These are phyloP conservation scores for Trypanosoma theileri DNA, from an alignment of 208 protist genomes.

Conservation along the genomic window DNA sequence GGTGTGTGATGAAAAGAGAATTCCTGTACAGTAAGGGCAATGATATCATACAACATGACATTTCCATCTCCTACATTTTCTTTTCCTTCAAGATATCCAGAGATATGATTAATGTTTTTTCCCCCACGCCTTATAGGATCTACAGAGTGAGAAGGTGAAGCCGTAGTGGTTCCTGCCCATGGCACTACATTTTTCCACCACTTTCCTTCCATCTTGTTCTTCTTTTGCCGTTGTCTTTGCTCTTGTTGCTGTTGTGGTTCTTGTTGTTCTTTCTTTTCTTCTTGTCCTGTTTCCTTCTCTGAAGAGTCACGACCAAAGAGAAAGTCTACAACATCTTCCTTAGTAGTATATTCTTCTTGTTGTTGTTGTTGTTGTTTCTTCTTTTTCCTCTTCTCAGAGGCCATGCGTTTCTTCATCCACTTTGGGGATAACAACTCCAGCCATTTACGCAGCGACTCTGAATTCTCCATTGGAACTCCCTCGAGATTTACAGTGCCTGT, in stretches of 20 bases:
- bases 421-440: conserved; percentile 1
- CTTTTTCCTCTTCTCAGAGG: background rate
- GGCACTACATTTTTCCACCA: background rate
- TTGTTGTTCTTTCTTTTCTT: too few relatives aligned
- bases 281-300: too few relatives aligned
- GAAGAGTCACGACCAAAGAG: too few relatives aligned
- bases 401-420: background rate
- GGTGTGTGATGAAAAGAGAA: conserved; percentile 7
- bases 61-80: background rate
- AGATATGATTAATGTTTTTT: background rate
- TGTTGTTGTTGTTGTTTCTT: background rate
- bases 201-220: background rate
- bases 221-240: background rate
- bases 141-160: too few relatives aligned
- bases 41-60: conserved; percentile 7
- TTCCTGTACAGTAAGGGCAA: conserved; percentile 19
- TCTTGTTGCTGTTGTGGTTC: too few relatives aligned
- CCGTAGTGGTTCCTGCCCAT: too few relatives aligned
- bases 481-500: conserved; percentile 19
- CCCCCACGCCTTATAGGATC: too few relatives aligned
- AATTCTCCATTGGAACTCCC: conserved; percentile 16
- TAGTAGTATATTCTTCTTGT: background rate
- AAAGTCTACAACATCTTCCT: background rate
- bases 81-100: background rate
- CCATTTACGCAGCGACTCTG: conserved; percentile 14